A percentile compares a stretch with the other conserved stretches of the same genome.
Conservation (phyloP, 2,329 filamentous ascomycete genomes). For the Ramichloridium luteum region DNA sequence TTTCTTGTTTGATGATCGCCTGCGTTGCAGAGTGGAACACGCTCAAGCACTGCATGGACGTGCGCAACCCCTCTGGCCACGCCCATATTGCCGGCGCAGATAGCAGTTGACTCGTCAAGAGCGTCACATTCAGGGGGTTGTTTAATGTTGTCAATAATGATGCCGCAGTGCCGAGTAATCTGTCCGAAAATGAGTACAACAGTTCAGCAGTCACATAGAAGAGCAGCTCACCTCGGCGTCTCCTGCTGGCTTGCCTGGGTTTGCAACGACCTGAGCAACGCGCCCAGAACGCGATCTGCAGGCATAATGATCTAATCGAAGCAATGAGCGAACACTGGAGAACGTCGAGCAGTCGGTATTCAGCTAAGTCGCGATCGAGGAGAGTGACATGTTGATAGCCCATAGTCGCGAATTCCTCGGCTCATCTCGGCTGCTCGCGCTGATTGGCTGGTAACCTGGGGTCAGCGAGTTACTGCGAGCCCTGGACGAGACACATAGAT, state of each 20-base stretch:
- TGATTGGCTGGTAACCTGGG: no score
- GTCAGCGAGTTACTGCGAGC: no score
- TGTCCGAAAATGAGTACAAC: constrained; percentile 14
- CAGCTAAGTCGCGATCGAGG: no score
- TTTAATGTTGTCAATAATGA: constrained; percentile 56
- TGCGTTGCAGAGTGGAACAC: constrained; percentile 59
- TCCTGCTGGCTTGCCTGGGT: constrained; percentile 46
- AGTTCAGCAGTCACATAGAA: constrained; percentile 1
- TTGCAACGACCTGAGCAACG: constrained; percentile 52
- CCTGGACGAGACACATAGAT: no score
- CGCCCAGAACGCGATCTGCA: constrained; percentile 53
- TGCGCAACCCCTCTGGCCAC: constrained; percentile 47
- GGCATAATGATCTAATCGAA: constrained; percentile 48
- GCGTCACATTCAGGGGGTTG: constrained; percentile 62
- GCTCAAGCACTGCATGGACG: constrained; percentile 54
- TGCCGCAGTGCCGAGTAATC: constrained; percentile 51
- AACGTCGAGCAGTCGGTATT: no score
- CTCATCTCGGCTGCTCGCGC: no score
- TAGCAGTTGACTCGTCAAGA: constrained; percentile 61
- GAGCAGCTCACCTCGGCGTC: constrained; percentile 41
- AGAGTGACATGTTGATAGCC: no score
- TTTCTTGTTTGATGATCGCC: constrained; percentile 39
- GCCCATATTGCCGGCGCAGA: constrained; percentile 61
- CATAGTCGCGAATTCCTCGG: no score
- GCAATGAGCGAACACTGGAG: no score